Evolutionary conservation across 139 green algal species (phyloP).

Genomic region (Picochlorum sp.): DNA sequence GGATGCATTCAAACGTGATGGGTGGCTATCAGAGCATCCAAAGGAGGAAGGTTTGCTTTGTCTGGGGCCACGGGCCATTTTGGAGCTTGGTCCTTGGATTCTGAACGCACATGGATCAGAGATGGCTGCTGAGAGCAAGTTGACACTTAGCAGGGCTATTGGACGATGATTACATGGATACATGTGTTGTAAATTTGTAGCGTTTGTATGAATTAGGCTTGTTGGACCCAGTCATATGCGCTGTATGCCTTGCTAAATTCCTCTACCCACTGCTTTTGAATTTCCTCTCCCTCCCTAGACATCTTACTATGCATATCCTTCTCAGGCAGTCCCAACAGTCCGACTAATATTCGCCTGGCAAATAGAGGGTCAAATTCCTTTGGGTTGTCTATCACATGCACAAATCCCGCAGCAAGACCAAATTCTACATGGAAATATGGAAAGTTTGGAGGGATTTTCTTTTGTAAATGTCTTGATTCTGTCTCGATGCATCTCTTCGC

Average conservation of each 20-base stretch:
- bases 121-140: not conserved
- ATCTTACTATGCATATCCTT: slow-evolving; percentile 59
- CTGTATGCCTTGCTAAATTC: slow-evolving; percentile 73
- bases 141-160: not conserved
- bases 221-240: slow-evolving; percentile 80
- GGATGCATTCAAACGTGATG: slow-evolving; percentile 3
- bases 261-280: slow-evolving; percentile 49
- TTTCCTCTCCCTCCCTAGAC: slow-evolving; percentile 18
- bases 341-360: slow-evolving; percentile 62
- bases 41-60: not conserved
- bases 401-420: slow-evolving; percentile 57
- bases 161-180: not conserved
- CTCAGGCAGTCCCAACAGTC: slow-evolving; percentile 71
- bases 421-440: slow-evolving; percentile 92
- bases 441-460: slow-evolving; percentile 87
- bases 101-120: not conserved
- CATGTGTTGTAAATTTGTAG: not conserved
- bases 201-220: not conserved
- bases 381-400: slow-evolving; percentile 95
- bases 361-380: slow-evolving; percentile 64
- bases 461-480: slow-evolving; percentile 67
- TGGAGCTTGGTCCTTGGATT: slow-evolving; percentile 8
- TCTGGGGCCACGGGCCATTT: slow-evolving; percentile 5
- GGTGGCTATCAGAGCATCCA: slow-evolving; percentile 6
- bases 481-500: slow-evolving; percentile 88